Evolutionary conservation across 1,284 basidiomycete species (phyloP).

Genomic region (Sanghuangporus weigelae): DNA sequence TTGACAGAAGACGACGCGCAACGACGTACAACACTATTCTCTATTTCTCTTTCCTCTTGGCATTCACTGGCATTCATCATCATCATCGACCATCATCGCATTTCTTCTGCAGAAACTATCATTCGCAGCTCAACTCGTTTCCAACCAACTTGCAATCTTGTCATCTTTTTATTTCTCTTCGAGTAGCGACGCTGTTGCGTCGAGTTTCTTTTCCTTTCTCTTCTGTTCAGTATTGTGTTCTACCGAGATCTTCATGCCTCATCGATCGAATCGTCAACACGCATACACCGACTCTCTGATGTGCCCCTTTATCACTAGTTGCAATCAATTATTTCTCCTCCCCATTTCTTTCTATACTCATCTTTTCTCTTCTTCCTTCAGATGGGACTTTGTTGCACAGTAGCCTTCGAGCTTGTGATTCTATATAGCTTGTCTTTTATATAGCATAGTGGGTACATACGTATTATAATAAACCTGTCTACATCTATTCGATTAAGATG

Average conservation of each 20-base stretch:
- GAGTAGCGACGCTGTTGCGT: background rate
- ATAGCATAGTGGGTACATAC: constrained; percentile 3
- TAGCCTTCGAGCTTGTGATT: background rate
- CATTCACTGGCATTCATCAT: background rate
- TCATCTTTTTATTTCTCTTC: background rate
- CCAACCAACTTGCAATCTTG: background rate
- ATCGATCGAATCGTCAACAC: background rate
- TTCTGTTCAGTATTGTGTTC: background rate
- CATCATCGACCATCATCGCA: too few relatives aligned
- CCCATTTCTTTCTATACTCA: background rate
- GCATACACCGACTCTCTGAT: background rate
- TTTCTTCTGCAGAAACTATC: background rate
- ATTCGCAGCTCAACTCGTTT: background rate
- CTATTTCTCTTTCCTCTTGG: background rate
- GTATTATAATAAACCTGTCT: background rate
- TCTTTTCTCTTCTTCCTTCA: background rate
- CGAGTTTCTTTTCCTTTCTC: background rate
- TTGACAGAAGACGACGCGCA: background rate
- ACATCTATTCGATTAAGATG: background rate
- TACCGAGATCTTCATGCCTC: background rate
- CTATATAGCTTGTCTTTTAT: background rate
- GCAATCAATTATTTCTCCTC: background rate
- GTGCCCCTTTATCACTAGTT: background rate
- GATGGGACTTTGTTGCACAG: constrained; percentile 3
- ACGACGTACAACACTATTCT: background rate